These are phyloP conservation scores for Solidago caesia DNA, from an alignment of 129 eudicot genomes.

Conservation along the genomic window DNA sequence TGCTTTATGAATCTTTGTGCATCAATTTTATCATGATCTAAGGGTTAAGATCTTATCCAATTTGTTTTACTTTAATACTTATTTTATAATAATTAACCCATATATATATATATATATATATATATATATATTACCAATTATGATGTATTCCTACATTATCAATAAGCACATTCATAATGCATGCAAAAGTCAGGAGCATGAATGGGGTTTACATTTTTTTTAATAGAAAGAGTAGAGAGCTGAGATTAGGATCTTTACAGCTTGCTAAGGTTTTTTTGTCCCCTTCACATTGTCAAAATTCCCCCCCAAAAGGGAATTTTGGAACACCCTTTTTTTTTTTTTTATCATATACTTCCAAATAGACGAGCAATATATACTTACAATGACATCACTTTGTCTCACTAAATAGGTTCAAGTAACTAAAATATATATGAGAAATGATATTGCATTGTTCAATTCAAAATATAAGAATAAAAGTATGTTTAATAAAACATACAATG, in stretches of 20 bases:
- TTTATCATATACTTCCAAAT: constrained; percentile 23
- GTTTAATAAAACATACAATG: too few species aligned
- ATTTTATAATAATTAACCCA: too few species aligned
- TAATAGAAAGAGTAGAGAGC: background rate
- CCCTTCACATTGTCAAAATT: constrained; percentile 34
- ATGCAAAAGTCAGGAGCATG: constrained; percentile 4
- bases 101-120: too few species aligned
- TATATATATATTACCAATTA: too few species aligned
- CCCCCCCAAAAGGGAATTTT: constrained; percentile 26
- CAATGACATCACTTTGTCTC: constrained; percentile 31
- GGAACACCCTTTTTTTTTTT: constrained; percentile 7
- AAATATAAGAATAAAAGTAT: too few species aligned
- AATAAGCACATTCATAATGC: constrained; percentile 15
- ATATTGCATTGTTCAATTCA: too few species aligned
- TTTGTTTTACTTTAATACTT: too few species aligned
- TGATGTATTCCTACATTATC: background rate
- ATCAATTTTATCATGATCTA: too few species aligned
- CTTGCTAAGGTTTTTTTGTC: constrained; percentile 34
- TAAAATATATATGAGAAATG: too few species aligned
- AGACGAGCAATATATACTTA: constrained; percentile 19
- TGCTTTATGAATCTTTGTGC: too few species aligned
- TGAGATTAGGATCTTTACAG: constrained; percentile 32
- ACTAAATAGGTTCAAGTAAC: background rate
- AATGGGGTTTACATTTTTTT: background rate
- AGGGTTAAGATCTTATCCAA: too few species aligned